A percentile compares a stretch with the other conserved stretches of the same genome.
These are phyloP conservation scores for Elsinoe necatrix DNA, from an alignment of 2,329 filamentous ascomycete genomes.

Conservation along the genomic window DNA sequence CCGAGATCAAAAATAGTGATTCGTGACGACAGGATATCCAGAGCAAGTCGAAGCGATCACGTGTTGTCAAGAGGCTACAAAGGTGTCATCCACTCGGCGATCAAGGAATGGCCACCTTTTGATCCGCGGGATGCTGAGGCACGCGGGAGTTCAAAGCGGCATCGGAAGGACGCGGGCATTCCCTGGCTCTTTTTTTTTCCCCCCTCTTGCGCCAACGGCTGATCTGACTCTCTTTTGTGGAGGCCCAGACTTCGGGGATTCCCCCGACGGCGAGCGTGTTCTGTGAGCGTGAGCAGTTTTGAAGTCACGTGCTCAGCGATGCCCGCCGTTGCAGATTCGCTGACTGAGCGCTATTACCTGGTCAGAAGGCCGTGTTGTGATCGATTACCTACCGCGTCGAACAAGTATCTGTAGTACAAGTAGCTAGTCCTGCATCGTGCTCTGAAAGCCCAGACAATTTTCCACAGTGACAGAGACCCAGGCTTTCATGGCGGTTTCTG, in stretches of 20 bases:
- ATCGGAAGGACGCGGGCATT: neutral
- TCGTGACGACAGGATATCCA: neutral
- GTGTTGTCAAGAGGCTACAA: neutral
- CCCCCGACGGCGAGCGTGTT: neutral
- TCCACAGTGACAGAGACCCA: neutral
- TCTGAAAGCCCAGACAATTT: neutral
- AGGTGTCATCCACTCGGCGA: neutral
- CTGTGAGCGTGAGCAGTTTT: neutral
- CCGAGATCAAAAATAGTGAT: neutral
- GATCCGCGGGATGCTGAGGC: neutral
- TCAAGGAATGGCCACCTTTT: neutral
- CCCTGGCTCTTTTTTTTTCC: neutral
- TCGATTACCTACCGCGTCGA: neutral
- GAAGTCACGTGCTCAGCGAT: neutral
- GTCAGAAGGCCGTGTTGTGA: neutral
- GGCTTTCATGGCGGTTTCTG: neutral
- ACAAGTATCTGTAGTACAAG: neutral
- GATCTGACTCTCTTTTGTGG: neutral
- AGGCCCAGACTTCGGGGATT: neutral
- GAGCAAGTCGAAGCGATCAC: neutral
- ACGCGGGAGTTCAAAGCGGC: constrained; percentile 2
- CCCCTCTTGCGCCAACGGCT: neutral
- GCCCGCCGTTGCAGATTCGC: neutral
- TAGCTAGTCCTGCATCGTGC: neutral
- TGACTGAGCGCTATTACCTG: constrained; percentile 2